These are phyloP conservation scores for baker's yeast (Saccharomyces cerevisiae) DNA, from an alignment of 805 yeast genomes.

Conservation along the genomic window DNA sequence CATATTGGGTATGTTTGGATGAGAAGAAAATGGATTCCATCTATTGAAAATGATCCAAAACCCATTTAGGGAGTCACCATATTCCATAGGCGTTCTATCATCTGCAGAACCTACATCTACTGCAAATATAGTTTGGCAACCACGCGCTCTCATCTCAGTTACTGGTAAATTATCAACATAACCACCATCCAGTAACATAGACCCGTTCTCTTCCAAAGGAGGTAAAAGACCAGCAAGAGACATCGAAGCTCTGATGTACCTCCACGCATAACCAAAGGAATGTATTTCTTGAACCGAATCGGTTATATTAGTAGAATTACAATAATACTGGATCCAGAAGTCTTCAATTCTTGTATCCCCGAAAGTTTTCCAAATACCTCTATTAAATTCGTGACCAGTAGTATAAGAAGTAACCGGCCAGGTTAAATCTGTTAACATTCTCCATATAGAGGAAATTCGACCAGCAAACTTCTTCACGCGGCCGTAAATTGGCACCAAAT, in stretches of 20 bases:
- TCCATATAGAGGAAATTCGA: conserved; percentile 78
- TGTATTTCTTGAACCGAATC: conserved; percentile 94
- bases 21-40: conserved; percentile 80
- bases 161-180: conserved; percentile 92
- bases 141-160: conserved; percentile 79
- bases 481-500: conserved; percentile 84
- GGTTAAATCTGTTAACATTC: conserved; percentile 74
- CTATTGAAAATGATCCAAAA: conserved; percentile 82
- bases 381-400: conserved; percentile 93
- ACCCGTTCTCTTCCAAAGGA: conserved; percentile 73
- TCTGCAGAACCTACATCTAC: conserved; percentile 95
- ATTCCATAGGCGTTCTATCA: conserved; percentile 79
- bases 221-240: conserved; percentile 90
- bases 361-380: conserved; percentile 95
- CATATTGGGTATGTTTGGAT: conserved; percentile 87
- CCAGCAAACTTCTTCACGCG: conserved; percentile 79
- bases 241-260: conserved; percentile 94
- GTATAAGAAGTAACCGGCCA: conserved; percentile 91
- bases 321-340: conserved; percentile 83
- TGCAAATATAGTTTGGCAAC: conserved; percentile 81
- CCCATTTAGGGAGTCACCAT: conserved; percentile 91
- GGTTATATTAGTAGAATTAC: conserved; percentile 91
- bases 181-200: conserved; percentile 93
- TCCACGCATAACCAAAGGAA: conserved; percentile 88
- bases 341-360: conserved; percentile 92